phyloP scores from a whole-genome alignment of 2,329 filamentous ascomycete genomes.

The Cytospora paraplurivora region DNA sequence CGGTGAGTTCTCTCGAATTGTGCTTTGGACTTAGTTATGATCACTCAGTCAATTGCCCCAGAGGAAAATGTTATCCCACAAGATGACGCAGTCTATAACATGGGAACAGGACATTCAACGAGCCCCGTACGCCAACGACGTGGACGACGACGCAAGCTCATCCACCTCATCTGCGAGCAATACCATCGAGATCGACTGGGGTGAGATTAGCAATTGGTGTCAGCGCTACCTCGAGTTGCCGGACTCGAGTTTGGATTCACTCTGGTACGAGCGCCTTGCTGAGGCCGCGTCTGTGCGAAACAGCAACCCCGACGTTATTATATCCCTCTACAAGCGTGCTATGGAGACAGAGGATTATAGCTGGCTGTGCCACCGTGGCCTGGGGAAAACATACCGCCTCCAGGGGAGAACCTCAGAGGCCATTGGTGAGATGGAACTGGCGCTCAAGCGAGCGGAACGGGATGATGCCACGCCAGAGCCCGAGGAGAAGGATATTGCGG shows the following conservation, averaged over 20 bases:
- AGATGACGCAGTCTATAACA: conserved; percentile 31
- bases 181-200: conserved; percentile 24
- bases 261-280: conserved; percentile 34
- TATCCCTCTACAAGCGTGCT: conserved; percentile 27
- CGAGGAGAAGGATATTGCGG: conserved; percentile 26
- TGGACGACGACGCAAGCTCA: neutral
- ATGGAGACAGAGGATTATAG: conserved; percentile 26
- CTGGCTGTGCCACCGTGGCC: conserved; percentile 13
- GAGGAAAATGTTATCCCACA: neutral
- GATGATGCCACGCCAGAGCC: conserved; percentile 28
- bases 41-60: too few relatives aligned
- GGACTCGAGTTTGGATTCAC: conserved; percentile 30
- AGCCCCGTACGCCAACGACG: neutral
- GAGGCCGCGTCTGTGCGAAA: conserved; percentile 10
- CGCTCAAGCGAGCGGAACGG: conserved; percentile 21
- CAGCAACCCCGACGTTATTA: neutral
- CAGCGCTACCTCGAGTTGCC: conserved; percentile 20
- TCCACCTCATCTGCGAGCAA: neutral
- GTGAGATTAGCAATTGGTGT: conserved; percentile 29
- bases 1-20: too few relatives aligned
- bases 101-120: conserved; percentile 4
- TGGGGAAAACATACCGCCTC: conserved; percentile 5
- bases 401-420: conserved; percentile 1
- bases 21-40: too few relatives aligned
- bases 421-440: conserved; percentile 2